A percentile compares a stretch with the other conserved stretches of the same genome.
Conservation (phyloP, 805 yeast genomes). For the Wickerhamiella hasegawae region DNA sequence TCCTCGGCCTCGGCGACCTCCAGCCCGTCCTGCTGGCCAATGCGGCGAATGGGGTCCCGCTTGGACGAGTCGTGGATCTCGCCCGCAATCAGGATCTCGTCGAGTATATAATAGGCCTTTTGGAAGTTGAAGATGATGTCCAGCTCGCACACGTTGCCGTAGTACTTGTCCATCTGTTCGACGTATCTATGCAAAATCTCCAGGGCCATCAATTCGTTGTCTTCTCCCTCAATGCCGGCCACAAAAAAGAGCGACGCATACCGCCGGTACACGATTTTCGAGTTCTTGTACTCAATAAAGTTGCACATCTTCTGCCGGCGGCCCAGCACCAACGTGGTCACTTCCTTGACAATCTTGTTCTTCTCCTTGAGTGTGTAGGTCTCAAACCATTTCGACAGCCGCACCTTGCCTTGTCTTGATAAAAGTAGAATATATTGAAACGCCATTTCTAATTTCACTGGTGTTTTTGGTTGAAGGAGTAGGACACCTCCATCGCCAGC, state of each 20-base stretch:
- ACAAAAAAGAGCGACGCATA: constrained; percentile 88
- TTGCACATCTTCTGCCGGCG: constrained; percentile 93
- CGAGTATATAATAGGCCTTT: constrained; percentile 81
- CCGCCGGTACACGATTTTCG: constrained; percentile 76
- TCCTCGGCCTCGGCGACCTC: constrained; percentile 60
- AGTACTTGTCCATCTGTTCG: constrained; percentile 90
- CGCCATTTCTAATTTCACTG: constrained; percentile 48
- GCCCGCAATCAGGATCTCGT: constrained; percentile 82
- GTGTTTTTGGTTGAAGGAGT: no score
- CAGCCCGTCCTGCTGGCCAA: constrained; percentile 73
- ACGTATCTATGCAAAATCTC: constrained; percentile 87
- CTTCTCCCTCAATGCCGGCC: constrained; percentile 67
- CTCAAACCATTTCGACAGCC: constrained; percentile 86
- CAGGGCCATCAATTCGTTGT: constrained; percentile 72
- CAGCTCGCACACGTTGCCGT: constrained; percentile 90
- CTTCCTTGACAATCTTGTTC: constrained; percentile 64
- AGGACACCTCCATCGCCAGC: constrained; percentile 1
- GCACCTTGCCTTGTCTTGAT: constrained; percentile 88
- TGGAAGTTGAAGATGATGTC: constrained; percentile 94
- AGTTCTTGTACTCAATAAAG: constrained; percentile 70
- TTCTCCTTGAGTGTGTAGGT: constrained; percentile 76
- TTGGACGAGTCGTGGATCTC: constrained; percentile 70
- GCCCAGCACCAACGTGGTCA: constrained; percentile 69
- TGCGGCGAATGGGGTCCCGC: constrained; percentile 59
- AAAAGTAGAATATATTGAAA: constrained; percentile 65